Conservation (phyloP, 2,329 filamentous ascomycete species). For the Hypomyces rosellus region DNA sequence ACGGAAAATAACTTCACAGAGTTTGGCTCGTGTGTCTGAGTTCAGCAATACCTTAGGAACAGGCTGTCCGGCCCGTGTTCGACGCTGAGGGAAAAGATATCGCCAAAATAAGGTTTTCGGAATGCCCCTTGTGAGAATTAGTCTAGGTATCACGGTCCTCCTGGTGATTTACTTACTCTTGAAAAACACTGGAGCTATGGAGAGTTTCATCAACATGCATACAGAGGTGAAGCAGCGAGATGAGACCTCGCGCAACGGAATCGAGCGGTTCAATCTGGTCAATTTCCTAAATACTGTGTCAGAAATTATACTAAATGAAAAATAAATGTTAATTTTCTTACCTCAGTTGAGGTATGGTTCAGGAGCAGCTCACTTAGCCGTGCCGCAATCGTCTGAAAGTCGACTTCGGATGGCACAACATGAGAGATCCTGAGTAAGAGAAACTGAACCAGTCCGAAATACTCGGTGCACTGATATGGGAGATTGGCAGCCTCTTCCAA, state of each 20-base stretch:
- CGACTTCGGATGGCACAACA: slow-evolving; percentile 22
- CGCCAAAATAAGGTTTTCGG: slow-evolving; percentile 48
- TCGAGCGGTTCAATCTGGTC: slow-evolving; percentile 23
- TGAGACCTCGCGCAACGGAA: slow-evolving; percentile 23
- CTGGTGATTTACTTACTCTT: slow-evolving; percentile 18
- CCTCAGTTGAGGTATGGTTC: slow-evolving; percentile 36
- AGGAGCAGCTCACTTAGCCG: slow-evolving; percentile 30
- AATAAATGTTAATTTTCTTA: slow-evolving; percentile 12
- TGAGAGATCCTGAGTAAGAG: slow-evolving; percentile 32
- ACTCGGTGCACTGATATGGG: slow-evolving; percentile 36
- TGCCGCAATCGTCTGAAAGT: slow-evolving; percentile 24
- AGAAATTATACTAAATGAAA: background rate
- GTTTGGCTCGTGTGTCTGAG: slow-evolving; percentile 46
- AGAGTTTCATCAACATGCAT: slow-evolving; percentile 23
- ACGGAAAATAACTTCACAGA: slow-evolving; percentile 54
- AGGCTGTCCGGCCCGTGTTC: slow-evolving; percentile 21
- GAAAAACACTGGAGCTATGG: slow-evolving; percentile 17
- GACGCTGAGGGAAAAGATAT: slow-evolving; percentile 59
- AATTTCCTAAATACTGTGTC: slow-evolving; percentile 18
- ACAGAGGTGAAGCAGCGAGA: slow-evolving; percentile 25
- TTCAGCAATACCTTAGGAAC: slow-evolving; percentile 43
- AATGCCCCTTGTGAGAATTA: slow-evolving; percentile 19
- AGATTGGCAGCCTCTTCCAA: slow-evolving; percentile 26
- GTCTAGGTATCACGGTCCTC: background rate
- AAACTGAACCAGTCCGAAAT: slow-evolving; percentile 36